Base-by-base conservation (phyloP, 1,139 yeast genomes). In the Protomyces lactucae-debilis region DNA sequence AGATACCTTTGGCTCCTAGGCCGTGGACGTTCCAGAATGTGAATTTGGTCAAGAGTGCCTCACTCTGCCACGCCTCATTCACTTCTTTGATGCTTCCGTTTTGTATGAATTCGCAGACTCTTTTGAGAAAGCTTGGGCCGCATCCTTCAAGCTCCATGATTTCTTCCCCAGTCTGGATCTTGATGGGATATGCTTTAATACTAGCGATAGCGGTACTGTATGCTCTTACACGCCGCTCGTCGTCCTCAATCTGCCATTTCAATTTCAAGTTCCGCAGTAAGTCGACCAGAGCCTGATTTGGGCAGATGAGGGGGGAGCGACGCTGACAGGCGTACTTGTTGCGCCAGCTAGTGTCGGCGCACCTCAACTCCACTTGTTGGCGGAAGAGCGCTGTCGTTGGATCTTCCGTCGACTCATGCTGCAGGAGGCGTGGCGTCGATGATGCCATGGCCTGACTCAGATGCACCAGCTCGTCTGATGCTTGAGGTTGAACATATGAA, bases 181-280 rank as follows among this genome's bases (percentile, higher is more conserved):
- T 52, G 52, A 28, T 25, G 14, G 69, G 69, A 52, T 63, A 66
- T 9, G 69, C 60, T 32, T 67, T 54, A 16, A 69, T 51, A 9
- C 69, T 51, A 8, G 70, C 70, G 14, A 68, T 66, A 1, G 69
- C 70, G 32, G 66, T 57, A 6, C 66, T 61, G 45, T 69, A 69
- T 12, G 70, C 70, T 12, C 70, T 66, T 25, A 67, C 69, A n/a
- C 69, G 61, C 21, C 65, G 56, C 14, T 61, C 57, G 35, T 69
- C 67, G 14, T 66, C 66, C 12, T 64, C 64, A 3, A 69, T 61
- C 14, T 65, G 66, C 16, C 70, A 65, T 3, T 65, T 52, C 53
- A 65, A 63, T 18, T 21, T 43, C 12, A 43, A 3, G 28, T 43
- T 43, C 51, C 66, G 61, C n/a, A 69, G 36, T 21, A 25, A 16